These are phyloP conservation scores for Prinsepia uniflora DNA, from an alignment of 306 rosid species.

Conservation along the genomic window DNA sequence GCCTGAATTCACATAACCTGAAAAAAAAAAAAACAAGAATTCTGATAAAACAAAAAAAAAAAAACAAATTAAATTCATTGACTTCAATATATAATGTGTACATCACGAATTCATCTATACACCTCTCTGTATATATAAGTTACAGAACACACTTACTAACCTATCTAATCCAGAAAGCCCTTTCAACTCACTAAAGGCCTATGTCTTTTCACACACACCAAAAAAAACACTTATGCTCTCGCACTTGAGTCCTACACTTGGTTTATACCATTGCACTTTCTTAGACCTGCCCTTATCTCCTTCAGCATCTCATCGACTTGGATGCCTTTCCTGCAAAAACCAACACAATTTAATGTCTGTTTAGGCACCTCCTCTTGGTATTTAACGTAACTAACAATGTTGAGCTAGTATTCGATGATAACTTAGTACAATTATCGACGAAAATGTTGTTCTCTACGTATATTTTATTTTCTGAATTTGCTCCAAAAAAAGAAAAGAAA, in stretches of 20 bases:
- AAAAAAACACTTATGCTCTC: constrained; percentile 17
- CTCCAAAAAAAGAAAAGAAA: background rate
- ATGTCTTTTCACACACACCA: background rate
- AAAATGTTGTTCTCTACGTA: background rate
- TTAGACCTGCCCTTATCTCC: constrained; percentile 72
- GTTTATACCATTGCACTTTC: constrained; percentile 49
- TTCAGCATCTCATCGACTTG: constrained; percentile 58
- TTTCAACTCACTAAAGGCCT: background rate
- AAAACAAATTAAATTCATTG: background rate
- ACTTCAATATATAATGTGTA: background rate
- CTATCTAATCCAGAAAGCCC: constrained; percentile 1
- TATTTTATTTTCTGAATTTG: background rate
- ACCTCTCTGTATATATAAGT: background rate
- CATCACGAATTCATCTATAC: constrained; percentile 1
- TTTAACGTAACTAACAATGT: background rate
- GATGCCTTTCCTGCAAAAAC: constrained; percentile 70
- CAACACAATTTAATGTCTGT: background rate
- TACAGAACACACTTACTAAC: background rate
- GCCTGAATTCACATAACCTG: too few species aligned
- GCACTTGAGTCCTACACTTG: constrained; percentile 22
- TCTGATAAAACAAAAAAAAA: too few species aligned
- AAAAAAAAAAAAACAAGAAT: too few species aligned
- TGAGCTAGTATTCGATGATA: background rate
- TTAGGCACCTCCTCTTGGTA: background rate
- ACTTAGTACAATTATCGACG: too few species aligned